These are phyloP conservation scores for Brasilioporus rufonigricans DNA, from an alignment of 768 basidiomycete species.

Conservation along the genomic window DNA sequence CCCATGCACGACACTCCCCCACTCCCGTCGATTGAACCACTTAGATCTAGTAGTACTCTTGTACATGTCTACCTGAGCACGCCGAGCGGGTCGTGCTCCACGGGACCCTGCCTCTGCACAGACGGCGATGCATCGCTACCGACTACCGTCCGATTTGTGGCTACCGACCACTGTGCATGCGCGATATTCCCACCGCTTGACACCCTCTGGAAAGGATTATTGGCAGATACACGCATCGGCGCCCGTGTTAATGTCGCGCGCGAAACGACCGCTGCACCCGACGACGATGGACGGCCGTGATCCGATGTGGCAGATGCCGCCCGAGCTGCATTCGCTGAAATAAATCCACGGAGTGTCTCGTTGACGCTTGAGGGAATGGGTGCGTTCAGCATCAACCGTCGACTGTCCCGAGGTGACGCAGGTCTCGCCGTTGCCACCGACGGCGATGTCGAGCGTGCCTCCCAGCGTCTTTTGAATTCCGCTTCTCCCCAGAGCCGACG, in stretches of 20 bases:
- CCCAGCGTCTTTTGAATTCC: constrained; percentile 40
- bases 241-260: constrained; percentile 19
- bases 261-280: constrained; percentile 3
- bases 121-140: constrained; percentile 6
- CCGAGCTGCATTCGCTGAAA: constrained; percentile 15
- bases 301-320: constrained; percentile 1
- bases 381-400: constrained; percentile 11
- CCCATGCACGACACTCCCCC: constrained; percentile 9
- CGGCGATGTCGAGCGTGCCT: constrained; percentile 23
- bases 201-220: constrained; percentile 30
- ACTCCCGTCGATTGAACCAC: too few relatives aligned
- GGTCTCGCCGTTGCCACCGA: constrained; percentile 22
- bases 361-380: constrained; percentile 18
- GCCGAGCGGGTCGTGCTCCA: constrained; percentile 31
- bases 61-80: constrained; percentile 23
- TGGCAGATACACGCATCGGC: constrained; percentile 27
- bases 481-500: constrained; percentile 61
- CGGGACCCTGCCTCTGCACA: constrained; percentile 6
- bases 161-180: constrained; percentile 4
- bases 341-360: constrained; percentile 21
- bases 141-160: not conserved
- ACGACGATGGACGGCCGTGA: constrained; percentile 19
- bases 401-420: constrained; percentile 15
- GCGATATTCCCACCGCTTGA: constrained; percentile 7
- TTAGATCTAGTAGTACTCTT: not conserved